Evolutionary conservation across 2,329 filamentous ascomycete species (phyloP).

Genomic region (Penicillium sp.): DNA sequence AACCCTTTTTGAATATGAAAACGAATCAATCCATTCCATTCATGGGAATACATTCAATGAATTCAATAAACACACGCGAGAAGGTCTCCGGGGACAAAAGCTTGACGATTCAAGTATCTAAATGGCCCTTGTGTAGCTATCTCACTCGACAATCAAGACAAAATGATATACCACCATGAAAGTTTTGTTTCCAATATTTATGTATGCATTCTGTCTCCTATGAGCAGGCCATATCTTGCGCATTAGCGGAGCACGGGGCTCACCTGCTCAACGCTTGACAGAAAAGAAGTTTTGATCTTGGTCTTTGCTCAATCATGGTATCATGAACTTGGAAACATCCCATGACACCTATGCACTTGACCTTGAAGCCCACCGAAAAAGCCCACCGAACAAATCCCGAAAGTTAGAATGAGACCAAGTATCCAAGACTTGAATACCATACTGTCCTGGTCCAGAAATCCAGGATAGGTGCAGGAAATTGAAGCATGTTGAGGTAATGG

Average conservation of each 20-base stretch:
- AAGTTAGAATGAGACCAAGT: too few relatives aligned
- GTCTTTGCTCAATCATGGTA: background rate
- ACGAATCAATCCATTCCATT: too few relatives aligned
- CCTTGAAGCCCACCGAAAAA: background rate
- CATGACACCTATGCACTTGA: background rate
- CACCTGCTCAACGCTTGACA: background rate
- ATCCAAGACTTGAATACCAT: too few relatives aligned
- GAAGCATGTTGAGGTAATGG: background rate
- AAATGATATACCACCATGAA: too few relatives aligned
- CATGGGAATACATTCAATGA: too few relatives aligned
- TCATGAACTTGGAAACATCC: background rate
- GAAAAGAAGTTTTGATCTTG: background rate
- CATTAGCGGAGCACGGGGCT: too few relatives aligned
- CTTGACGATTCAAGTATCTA: background rate
- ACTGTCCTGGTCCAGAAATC: too few relatives aligned
- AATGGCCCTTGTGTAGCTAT: background rate
- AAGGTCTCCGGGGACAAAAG: background rate
- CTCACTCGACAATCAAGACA: too few relatives aligned
- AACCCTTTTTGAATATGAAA: too few relatives aligned
- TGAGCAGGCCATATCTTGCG: background rate
- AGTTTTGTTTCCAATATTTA: too few relatives aligned
- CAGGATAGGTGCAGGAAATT: background rate
- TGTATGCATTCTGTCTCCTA: background rate
- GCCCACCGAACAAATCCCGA: background rate
- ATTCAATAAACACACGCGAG: too few relatives aligned